A percentile compares a stretch with the other conserved stretches of the same genome.
phyloP scores from a whole-genome alignment of 352 stramenopile genomes.

The Elongisporangium prolatum region DNA sequence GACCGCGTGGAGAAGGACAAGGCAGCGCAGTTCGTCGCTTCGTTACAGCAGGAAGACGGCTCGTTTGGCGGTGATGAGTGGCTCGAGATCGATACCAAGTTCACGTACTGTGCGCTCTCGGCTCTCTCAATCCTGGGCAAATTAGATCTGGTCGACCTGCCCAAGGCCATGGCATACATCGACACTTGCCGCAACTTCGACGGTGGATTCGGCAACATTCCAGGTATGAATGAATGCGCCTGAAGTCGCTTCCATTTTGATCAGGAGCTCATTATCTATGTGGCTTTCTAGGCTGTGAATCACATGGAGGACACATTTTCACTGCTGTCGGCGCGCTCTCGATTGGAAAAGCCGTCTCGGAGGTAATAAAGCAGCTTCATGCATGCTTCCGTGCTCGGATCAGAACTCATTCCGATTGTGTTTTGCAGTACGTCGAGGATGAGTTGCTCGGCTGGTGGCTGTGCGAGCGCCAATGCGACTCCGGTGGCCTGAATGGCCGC shows the following conservation, averaged over 20 bases:
- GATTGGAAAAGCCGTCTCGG: slow-evolving; percentile 61
- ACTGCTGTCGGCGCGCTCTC: slow-evolving; percentile 95
- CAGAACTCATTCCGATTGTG: not conserved
- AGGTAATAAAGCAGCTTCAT: slow-evolving; percentile 15
- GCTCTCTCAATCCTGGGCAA: slow-evolving; percentile 90
- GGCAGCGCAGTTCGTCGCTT: slow-evolving; percentile 77
- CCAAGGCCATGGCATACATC: slow-evolving; percentile 91
- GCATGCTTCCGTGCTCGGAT: not conserved
- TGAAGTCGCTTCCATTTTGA: not conserved
- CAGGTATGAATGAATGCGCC: slow-evolving; percentile 18
- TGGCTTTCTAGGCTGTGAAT: slow-evolving; percentile 89
- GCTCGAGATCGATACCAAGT: slow-evolving; percentile 98
- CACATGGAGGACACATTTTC: slow-evolving; percentile 97
- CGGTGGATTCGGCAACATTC: slow-evolving; percentile 88
- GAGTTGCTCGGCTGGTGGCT: slow-evolving; percentile 96
- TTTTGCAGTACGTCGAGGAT: slow-evolving; percentile 65
- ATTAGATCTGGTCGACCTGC: slow-evolving; percentile 85
- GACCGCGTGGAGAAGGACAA: slow-evolving; percentile 79
- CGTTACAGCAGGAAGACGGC: slow-evolving; percentile 94
- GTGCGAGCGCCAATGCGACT: slow-evolving; percentile 97
- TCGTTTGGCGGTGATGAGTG: slow-evolving; percentile 97
- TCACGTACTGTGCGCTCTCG: slow-evolving; percentile 98
- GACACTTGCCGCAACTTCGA: slow-evolving; percentile 97
- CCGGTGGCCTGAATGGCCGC: slow-evolving; percentile 91
- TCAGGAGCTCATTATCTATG: slow-evolving; percentile 38